Evolutionary conservation across 148 eudicot species (phyloP).

Genomic region (Vaccinium corymbosum): DNA sequence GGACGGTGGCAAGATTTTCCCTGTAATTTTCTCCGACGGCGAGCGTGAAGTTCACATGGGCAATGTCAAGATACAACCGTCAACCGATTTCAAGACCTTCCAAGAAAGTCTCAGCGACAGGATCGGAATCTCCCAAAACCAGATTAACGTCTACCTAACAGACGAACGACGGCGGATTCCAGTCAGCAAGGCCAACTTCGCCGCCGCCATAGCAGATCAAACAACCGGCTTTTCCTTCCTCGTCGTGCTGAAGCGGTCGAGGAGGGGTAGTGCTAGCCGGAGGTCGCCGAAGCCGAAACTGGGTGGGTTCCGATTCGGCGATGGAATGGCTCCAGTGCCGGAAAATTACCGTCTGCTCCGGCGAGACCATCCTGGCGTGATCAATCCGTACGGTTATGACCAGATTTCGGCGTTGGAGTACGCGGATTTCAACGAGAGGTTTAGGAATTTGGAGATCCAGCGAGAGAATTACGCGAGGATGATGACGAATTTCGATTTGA

Average conservation of each 20-base stretch:
- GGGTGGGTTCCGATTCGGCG: constrained; percentile 10
- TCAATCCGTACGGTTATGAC: not conserved
- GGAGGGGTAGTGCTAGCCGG: constrained; percentile 28
- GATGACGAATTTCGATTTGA: constrained; percentile 21
- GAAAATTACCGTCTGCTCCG: constrained; percentile 27
- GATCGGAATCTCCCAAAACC: constrained; percentile 69
- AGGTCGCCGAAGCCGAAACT: constrained; percentile 15
- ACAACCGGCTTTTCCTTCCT: constrained; percentile 33
- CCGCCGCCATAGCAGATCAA: constrained; percentile 8
- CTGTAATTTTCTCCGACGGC: constrained; percentile 67
- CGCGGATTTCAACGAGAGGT: constrained; percentile 15
- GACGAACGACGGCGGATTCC: constrained; percentile 54
- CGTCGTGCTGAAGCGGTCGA: constrained; percentile 50
- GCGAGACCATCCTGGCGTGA: constrained; percentile 14
- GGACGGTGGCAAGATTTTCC: constrained; percentile 24
- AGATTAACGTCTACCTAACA: constrained; percentile 54
- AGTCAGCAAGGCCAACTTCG: constrained; percentile 51
- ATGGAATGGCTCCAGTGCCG: constrained; percentile 18
- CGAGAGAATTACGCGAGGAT: constrained; percentile 31
- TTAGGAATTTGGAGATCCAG: constrained; percentile 30
- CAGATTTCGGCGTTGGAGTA: constrained; percentile 1
- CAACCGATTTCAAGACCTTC: constrained; percentile 49
- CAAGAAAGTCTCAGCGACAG: constrained; percentile 38
- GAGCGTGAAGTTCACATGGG: constrained; percentile 55
- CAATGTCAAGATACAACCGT: constrained; percentile 30